These are phyloP conservation scores for Sinapis alba DNA, from an alignment of 441 rosid species.

Conservation along the genomic window DNA sequence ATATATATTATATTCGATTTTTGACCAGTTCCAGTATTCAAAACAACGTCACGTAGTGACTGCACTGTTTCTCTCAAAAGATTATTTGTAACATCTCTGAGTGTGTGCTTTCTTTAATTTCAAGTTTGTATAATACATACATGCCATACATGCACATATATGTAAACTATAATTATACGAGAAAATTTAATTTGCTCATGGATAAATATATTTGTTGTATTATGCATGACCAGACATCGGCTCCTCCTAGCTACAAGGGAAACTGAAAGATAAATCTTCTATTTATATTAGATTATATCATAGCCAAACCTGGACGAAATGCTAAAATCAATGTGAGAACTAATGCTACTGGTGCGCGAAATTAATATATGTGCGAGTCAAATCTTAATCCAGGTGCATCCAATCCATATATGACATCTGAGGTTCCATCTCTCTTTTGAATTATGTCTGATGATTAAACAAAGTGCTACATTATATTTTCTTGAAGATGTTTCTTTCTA, in stretches of 20 bases:
- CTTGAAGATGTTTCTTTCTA: slow-evolving; percentile 9
- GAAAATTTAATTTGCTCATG: neutral
- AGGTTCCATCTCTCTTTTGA: slow-evolving; percentile 6
- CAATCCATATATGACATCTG: slow-evolving; percentile 8
- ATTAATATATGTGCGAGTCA: slow-evolving; percentile 14
- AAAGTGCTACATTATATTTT: slow-evolving; percentile 20
- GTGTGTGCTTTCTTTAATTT: neutral
- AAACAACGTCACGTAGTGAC: neutral
- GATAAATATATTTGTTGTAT: neutral
- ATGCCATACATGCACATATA: neutral
- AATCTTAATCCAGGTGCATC: slow-evolving; percentile 4
- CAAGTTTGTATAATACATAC: neutral
- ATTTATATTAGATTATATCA: neutral
- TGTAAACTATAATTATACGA: neutral
- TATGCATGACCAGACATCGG: neutral
- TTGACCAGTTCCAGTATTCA: neutral
- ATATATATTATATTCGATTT: neutral
- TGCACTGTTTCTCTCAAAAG: neutral
- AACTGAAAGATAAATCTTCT: neutral
- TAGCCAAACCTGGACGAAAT: neutral
- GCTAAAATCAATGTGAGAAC: neutral
- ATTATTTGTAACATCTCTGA: neutral
- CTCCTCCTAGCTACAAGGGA: slow-evolving; percentile 8
- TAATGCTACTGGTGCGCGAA: neutral
- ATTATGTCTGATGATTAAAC: slow-evolving; percentile 22